These are phyloP conservation scores for Nepenthes gracilis DNA, from an alignment of 148 eudicot species.

Conservation along the genomic window DNA sequence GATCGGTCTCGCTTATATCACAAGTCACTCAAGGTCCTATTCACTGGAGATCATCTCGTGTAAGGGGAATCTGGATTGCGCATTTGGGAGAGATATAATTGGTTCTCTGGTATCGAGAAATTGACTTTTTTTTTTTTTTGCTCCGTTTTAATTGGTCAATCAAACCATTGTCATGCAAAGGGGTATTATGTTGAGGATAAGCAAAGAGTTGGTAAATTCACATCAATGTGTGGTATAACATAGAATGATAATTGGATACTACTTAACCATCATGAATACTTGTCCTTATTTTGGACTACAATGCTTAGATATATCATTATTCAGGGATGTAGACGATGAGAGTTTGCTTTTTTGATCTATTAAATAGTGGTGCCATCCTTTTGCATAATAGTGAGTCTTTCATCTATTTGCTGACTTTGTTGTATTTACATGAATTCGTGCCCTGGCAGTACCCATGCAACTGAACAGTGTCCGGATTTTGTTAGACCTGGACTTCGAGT, in stretches of 20 bases:
- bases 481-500: slow-evolving; percentile 35
- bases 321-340: too few relatives aligned
- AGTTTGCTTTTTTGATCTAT: too few relatives aligned
- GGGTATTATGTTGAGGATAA: too few relatives aligned
- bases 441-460: slow-evolving; percentile 26
- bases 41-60: slow-evolving; percentile 39
- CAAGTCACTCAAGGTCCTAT: slow-evolving; percentile 35
- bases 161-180: too few relatives aligned
- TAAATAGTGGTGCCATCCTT: too few relatives aligned
- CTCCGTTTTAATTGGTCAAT: not conserved
- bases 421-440: not conserved
- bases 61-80: slow-evolving; percentile 13
- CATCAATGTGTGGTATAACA: too few relatives aligned
- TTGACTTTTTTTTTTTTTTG: not conserved
- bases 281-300: too few relatives aligned
- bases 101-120: slow-evolving; percentile 30
- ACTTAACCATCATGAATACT: too few relatives aligned
- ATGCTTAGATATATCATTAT: too few relatives aligned
- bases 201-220: too few relatives aligned
- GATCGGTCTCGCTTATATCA: slow-evolving; percentile 42
- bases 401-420: not conserved
- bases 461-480: slow-evolving; percentile 26
- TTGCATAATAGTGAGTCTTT: not conserved
- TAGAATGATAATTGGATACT: too few relatives aligned
- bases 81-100: slow-evolving; percentile 31